Conservation (phyloP, 257 asterid species). For the Anisodus tanguticus region DNA sequence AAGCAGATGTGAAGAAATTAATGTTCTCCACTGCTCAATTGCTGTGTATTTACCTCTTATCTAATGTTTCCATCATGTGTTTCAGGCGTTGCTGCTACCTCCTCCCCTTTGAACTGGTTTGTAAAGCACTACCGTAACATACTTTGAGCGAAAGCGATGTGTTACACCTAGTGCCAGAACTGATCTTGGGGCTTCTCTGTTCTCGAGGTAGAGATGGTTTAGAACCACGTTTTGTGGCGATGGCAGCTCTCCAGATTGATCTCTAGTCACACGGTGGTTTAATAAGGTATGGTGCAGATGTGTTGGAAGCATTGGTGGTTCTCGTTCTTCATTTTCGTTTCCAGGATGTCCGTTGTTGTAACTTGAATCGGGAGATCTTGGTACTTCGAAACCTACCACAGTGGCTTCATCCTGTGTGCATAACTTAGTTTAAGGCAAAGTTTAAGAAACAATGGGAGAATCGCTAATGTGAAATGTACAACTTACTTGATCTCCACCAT, state of each 20-base stretch:
- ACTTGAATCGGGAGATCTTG: slow-evolving; percentile 83
- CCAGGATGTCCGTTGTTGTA: slow-evolving; percentile 72
- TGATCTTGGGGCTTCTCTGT: slow-evolving; percentile 66
- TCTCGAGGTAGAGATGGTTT: slow-evolving; percentile 90
- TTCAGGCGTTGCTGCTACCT: slow-evolving; percentile 37
- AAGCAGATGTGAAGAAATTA: no score
- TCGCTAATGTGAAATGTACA: not conserved
- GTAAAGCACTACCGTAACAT: slow-evolving; percentile 83
- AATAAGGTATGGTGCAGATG: slow-evolving; percentile 76
- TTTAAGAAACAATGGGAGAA: not conserved
- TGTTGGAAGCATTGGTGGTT: slow-evolving; percentile 75
- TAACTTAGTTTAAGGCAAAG: not conserved
- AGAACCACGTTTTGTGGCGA: slow-evolving; percentile 73
- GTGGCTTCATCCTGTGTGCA: slow-evolving; percentile 69
- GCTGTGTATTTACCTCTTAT: slow-evolving; percentile 30
- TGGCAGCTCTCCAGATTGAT: slow-evolving; percentile 55
- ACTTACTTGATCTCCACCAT: slow-evolving; percentile 68
- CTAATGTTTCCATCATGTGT: slow-evolving; percentile 12
- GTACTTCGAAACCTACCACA: slow-evolving; percentile 81
- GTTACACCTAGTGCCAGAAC: slow-evolving; percentile 86
- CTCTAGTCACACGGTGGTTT: slow-evolving; percentile 52
- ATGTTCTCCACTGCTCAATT: slow-evolving; percentile 16
- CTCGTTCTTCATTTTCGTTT: slow-evolving; percentile 79
- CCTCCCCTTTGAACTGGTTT: slow-evolving; percentile 88
- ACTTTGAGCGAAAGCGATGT: slow-evolving; percentile 87